phyloP scores from a whole-genome alignment of 2,329 filamentous ascomycete species.

The Scolecobasidium constrictum region DNA sequence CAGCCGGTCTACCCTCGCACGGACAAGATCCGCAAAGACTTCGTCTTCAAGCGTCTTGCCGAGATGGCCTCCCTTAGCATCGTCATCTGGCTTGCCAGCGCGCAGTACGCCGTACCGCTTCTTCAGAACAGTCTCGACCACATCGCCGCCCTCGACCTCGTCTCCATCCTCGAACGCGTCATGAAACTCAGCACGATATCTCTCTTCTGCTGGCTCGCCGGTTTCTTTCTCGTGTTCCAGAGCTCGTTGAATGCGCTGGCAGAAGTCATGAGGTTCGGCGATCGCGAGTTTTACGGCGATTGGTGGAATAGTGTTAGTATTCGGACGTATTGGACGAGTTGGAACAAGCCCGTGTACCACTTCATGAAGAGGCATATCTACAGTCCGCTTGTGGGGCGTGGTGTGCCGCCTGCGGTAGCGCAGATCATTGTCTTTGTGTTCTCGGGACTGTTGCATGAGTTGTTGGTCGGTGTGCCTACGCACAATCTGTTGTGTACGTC shows the following conservation, averaged over 20 bases:
- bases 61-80: conserved; percentile 71
- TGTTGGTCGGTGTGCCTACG: conserved; percentile 86
- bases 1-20: conserved; percentile 93
- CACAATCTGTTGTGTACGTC: conserved; percentile 73
- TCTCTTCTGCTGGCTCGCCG: conserved; percentile 91
- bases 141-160: conserved; percentile 67
- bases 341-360: conserved; percentile 95
- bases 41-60: conserved; percentile 70
- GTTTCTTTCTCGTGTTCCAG: conserved; percentile 95
- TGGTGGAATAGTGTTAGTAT: conserved; percentile 88
- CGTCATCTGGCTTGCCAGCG: conserved; percentile 90
- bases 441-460: conserved; percentile 81
- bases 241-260: conserved; percentile 83
- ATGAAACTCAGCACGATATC: conserved; percentile 95
- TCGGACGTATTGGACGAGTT: conserved; percentile 84
- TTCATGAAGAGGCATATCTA: conserved; percentile 96
- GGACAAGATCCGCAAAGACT: conserved; percentile 70
- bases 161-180: conserved; percentile 75
- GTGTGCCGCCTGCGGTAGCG: conserved; percentile 60
- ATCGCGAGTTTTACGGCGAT: conserved; percentile 89
- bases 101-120: conserved; percentile 87
- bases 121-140: conserved; percentile 83
- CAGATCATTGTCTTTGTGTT: conserved; percentile 78
- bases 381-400: conserved; percentile 73
- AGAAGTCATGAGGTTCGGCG: conserved; percentile 80